Evolutionary conservation across 257 asterid species (phyloP).

Genomic region (Solanum rostratum): DNA sequence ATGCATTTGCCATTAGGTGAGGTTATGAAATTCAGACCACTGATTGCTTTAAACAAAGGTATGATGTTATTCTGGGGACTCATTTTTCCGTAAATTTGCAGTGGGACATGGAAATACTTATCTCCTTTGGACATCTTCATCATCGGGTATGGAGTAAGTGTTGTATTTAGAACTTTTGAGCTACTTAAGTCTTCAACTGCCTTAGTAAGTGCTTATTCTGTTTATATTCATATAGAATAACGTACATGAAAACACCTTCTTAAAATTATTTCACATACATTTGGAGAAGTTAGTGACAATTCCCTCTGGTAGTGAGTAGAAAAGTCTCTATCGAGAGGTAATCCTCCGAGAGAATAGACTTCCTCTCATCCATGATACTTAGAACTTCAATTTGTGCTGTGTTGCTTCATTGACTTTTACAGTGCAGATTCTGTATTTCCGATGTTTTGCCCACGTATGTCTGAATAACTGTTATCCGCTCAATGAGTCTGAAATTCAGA

Average conservation of each 20-base stretch:
- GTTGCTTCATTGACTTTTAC: not conserved
- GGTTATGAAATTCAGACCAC: conserved; percentile 11
- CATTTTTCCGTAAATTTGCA: conserved; percentile 16
- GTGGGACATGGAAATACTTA: conserved; percentile 81
- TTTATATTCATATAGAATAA: not conserved
- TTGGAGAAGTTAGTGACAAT: not conserved
- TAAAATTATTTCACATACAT: not conserved
- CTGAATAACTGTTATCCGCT: not conserved
- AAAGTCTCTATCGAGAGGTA: not conserved
- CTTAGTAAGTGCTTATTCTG: not conserved
- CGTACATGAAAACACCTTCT: not conserved
- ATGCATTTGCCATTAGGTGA: conserved; percentile 91
- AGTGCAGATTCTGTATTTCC: not conserved
- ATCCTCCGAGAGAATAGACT: not conserved
- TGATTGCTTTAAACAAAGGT: not conserved
- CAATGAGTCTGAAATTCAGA: not conserved
- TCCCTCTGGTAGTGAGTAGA: not conserved
- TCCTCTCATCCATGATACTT: not conserved
- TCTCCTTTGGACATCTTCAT: conserved; percentile 83
- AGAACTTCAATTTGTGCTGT: not conserved
- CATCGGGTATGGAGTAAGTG: conserved; percentile 90
- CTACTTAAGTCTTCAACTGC: not conserved
- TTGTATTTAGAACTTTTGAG: conserved; percentile 4
- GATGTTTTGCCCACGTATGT: not conserved
- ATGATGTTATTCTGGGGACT: conserved; percentile 3